These are phyloP conservation scores for Picea glauca DNA, from an alignment of 75 land plant species.

Conservation along the genomic window DNA sequence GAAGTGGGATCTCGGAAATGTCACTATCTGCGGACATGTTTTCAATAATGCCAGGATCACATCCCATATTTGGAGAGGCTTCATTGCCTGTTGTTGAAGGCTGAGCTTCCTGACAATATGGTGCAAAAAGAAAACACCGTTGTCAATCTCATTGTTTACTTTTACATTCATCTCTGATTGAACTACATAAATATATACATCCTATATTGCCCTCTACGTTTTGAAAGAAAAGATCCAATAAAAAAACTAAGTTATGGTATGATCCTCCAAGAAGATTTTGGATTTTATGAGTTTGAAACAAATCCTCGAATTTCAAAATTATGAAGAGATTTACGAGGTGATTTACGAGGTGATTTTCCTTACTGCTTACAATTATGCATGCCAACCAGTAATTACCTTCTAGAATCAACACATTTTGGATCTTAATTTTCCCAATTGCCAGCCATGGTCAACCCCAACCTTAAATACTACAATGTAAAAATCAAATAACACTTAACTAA, in stretches of 20 bases:
- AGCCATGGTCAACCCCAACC: background rate
- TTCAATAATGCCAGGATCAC: background rate
- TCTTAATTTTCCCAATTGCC: background rate
- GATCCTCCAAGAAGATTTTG: background rate
- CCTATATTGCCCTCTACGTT: background rate
- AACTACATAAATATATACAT: background rate
- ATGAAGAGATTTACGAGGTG: background rate
- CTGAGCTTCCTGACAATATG: slow-evolving; percentile 1
- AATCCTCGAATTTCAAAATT: too few relatives aligned
- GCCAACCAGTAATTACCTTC: background rate
- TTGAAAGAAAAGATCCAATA: background rate
- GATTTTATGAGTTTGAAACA: background rate
- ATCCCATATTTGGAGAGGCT: background rate
- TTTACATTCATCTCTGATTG: background rate
- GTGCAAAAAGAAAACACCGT: background rate
- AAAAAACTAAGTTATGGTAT: background rate
- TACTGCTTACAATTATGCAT: background rate
- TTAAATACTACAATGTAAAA: background rate
- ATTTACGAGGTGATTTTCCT: background rate
- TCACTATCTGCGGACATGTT: background rate
- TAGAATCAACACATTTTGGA: background rate
- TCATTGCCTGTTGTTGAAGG: slow-evolving; percentile 1
- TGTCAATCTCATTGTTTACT: background rate
- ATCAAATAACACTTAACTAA: background rate
- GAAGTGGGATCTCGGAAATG: background rate